These are phyloP conservation scores for Vanrija sp. DNA, from an alignment of 1,284 basidiomycete genomes.

Conservation along the genomic window DNA sequence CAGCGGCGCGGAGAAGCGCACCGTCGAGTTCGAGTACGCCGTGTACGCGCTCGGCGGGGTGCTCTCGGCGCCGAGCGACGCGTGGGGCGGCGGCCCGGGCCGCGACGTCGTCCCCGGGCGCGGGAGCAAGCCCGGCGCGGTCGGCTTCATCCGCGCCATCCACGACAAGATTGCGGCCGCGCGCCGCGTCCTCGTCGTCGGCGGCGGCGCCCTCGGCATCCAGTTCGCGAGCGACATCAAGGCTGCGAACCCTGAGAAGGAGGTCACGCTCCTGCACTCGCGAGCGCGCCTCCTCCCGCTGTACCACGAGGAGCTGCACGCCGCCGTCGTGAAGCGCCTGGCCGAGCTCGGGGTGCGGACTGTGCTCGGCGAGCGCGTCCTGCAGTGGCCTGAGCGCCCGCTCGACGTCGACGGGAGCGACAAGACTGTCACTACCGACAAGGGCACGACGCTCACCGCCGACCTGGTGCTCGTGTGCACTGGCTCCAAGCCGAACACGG, in stretches of 20 bases:
- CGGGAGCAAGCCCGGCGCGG: conserved; percentile 39
- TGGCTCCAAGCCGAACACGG: conserved; percentile 67
- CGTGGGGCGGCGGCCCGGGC: conserved; percentile 36
- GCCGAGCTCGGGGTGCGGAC: conserved; percentile 47
- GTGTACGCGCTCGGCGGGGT: conserved; percentile 49
- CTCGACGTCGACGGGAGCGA: conserved; percentile 28
- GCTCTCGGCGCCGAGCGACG: conserved; percentile 46
- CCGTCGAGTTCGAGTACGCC: conserved; percentile 49
- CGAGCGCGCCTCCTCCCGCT: conserved; percentile 49
- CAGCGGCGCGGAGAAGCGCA: conserved; percentile 1
- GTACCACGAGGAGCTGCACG: conserved; percentile 50
- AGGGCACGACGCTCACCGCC: conserved; percentile 59
- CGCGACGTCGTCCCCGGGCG: conserved; percentile 15
- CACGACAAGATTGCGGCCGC: conserved; percentile 38
- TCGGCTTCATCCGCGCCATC: conserved; percentile 26
- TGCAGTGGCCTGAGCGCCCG: conserved; percentile 38
- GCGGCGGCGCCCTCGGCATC: conserved; percentile 53
- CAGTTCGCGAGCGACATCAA: conserved; percentile 53
- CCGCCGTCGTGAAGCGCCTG: conserved; percentile 38
- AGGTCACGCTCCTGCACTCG: conserved; percentile 52
- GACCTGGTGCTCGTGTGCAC: conserved; percentile 72
- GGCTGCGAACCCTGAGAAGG: conserved; percentile 46
- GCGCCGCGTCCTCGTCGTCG: conserved; percentile 49
- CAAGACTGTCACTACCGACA: conserved; percentile 55
- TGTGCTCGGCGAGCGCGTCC: conserved; percentile 49